Percentiles rank a stretch among this genome's conserved stretches.
Conservation (phyloP, 305 asterid genomes). For the Solanum hybrid region DNA sequence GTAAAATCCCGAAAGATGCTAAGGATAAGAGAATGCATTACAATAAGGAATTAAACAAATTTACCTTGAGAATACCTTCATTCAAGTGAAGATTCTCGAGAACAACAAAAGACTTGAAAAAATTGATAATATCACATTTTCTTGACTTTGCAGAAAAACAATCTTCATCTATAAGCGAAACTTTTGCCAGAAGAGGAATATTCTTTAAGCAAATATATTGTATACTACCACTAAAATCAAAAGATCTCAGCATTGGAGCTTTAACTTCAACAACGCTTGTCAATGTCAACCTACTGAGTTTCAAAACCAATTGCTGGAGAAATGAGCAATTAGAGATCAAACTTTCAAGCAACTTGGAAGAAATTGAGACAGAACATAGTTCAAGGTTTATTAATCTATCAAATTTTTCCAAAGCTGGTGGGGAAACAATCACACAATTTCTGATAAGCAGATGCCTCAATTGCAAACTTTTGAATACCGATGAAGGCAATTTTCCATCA, state of each 20-base stretch:
- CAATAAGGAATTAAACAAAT: neutral
- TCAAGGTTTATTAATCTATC: neutral
- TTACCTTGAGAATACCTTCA: neutral
- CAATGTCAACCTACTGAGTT: neutral
- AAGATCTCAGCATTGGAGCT: slow-evolving; percentile 4
- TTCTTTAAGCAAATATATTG: no score
- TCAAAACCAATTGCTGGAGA: neutral
- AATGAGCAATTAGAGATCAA: neutral
- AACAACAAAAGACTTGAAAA: neutral
- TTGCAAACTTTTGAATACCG: neutral
- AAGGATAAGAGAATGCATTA: neutral
- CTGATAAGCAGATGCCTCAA: neutral
- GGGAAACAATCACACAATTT: no score
- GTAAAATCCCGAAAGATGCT: no score
- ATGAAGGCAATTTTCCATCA: neutral
- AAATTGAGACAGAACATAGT: neutral
- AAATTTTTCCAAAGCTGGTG: no score
- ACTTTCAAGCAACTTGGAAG: neutral
- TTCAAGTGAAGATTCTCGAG: neutral
- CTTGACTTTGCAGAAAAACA: neutral
- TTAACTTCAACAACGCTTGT: neutral
- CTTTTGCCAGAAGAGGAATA: neutral
- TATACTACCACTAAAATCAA: neutral
- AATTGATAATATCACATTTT: neutral
- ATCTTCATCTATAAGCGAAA: neutral